Evolutionary conservation across 2,329 filamentous ascomycete species (phyloP), one percentile per base, ranked within the genome.

Genomic region (Aschersonia sp.): DNA sequence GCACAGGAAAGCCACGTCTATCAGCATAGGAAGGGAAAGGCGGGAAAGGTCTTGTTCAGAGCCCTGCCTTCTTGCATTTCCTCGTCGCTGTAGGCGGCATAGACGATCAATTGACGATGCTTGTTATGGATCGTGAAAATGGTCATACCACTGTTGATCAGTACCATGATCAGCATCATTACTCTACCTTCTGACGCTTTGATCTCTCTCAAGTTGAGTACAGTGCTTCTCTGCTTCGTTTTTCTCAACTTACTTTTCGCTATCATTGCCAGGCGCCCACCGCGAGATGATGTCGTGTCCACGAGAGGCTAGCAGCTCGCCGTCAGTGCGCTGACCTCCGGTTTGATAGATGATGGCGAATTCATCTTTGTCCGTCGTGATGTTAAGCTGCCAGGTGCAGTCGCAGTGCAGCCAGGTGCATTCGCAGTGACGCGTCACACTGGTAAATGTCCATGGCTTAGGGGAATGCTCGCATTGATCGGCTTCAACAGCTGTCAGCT

Each of bases 11-110:
- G 46, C 40, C 45, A 44, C 45, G 40, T 20, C 20, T 20, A 20
- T 20, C 20, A 20, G 20, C 20, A 20, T 20, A 20, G 20, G 20
- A 20, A 20, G 20, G 20, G 20, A 20, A 20, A 20, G 20, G 20
- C 20, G 20, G 20, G 20, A 20, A 20, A 20, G 20, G 20, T 20
- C 20, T 20, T 20, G 20, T 20, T 20, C 20, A 20, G 20, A 9
- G 30, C 6, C 5, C 41, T 20, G 44, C 46, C 48, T 7, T 47
- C 31, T 20, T 28, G 30, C 4, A 51, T n/a, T 44, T 51, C 30
- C 5, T 5, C 28, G 55, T 78, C 75, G 55, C 67, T 73, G 58
- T 77, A 79, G 41, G 70, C 65, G 31, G 75, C 74, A 62, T 64
- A 78, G 51, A 68, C 58, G 48, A 78, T 77, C 51, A 66, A 61